Conservation (phyloP, 305 asterid species). For the Fraxinus platypoda region DNA sequence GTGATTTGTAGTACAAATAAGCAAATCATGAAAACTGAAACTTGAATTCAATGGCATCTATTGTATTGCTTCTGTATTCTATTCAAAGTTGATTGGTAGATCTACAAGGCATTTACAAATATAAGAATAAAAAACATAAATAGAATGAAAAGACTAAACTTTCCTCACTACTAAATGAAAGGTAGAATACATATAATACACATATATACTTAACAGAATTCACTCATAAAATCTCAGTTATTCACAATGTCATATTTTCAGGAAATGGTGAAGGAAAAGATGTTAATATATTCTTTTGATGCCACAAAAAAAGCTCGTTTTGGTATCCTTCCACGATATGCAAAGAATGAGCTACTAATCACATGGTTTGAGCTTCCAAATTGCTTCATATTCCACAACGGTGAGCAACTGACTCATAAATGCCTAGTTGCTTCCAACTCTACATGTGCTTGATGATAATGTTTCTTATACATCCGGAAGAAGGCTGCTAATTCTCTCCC, state of each 20-base stretch:
- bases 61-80: not conserved
- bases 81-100: not conserved
- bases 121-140: not conserved
- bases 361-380: constrained; percentile 98
- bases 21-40: not conserved
- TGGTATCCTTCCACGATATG: constrained; percentile 91
- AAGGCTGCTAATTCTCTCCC: not conserved
- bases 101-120: not conserved
- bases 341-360: constrained; percentile 69
- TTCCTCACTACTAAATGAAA: not conserved
- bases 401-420: constrained; percentile 40
- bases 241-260: constrained; percentile 32
- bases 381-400: constrained; percentile 93
- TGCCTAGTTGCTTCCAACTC: constrained; percentile 8
- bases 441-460: not conserved
- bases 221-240: not conserved
- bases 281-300: constrained; percentile 63
- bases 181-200: not conserved
- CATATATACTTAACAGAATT: not conserved
- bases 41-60: not conserved
- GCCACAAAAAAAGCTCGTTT: constrained; percentile 82
- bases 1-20: not conserved
- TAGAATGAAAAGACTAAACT: not conserved
- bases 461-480: not conserved
- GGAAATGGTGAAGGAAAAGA: constrained; percentile 92